Evolutionary conservation across 2,329 filamentous ascomycete species (phyloP).

Genomic region (Fusarium concolor): DNA sequence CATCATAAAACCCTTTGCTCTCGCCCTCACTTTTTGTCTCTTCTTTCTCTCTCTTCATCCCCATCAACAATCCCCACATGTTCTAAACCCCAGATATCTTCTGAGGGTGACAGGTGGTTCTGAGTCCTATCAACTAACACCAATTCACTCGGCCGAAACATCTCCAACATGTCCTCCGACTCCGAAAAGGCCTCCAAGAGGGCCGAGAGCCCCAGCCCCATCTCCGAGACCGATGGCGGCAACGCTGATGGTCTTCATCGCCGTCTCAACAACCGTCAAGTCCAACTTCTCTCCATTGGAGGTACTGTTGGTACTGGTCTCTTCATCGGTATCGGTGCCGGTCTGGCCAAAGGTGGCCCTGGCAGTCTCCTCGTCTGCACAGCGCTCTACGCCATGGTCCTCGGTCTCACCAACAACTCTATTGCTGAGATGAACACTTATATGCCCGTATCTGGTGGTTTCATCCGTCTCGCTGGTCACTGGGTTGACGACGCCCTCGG

Average conservation of each 20-base stretch:
- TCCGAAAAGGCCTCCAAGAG: constrained; percentile 33
- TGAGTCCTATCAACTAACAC: background rate
- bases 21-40: constrained; percentile 4
- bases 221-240: constrained; percentile 13
- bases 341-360: constrained; percentile 35
- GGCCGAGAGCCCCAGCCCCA: constrained; percentile 10
- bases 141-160: constrained; percentile 13
- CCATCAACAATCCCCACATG: constrained; percentile 10
- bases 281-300: constrained; percentile 37
- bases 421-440: constrained; percentile 42
- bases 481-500: constrained; percentile 40
- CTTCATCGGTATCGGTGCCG: constrained; percentile 39
- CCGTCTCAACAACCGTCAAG: constrained; percentile 39
- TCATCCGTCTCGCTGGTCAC: constrained; percentile 35
- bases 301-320: constrained; percentile 35
- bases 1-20: constrained; percentile 22
- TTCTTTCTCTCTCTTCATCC: background rate
- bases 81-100: constrained; percentile 16
- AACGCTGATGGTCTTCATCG: constrained; percentile 35
- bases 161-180: constrained; percentile 32
- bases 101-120: constrained; percentile 17
- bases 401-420: constrained; percentile 40
- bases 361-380: constrained; percentile 37
- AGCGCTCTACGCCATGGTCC: constrained; percentile 34
- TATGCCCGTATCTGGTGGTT: constrained; percentile 39